Evolutionary conservation across 1,284 basidiomycete genomes (phyloP).

Genomic region (Ganoderma multipileum): DNA sequence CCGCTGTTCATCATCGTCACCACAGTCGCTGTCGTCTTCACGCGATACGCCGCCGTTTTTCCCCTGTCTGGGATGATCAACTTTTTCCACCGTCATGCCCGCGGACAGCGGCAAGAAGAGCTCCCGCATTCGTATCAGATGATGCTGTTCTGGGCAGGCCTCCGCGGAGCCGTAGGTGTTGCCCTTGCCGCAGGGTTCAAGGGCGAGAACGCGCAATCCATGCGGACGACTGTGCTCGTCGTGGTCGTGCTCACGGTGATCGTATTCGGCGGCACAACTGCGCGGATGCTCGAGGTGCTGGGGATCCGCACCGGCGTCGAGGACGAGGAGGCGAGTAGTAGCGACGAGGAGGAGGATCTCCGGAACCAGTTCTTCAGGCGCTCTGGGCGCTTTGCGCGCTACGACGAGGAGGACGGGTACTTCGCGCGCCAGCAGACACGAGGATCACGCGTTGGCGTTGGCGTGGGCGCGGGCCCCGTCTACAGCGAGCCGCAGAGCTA

Average conservation of each 20-base stretch:
- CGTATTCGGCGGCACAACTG: conserved; percentile 95
- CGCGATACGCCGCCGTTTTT: conserved; percentile 96
- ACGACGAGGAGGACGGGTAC: conserved; percentile 58
- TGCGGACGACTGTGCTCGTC: conserved; percentile 94
- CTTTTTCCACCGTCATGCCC: conserved; percentile 82
- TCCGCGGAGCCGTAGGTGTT: conserved; percentile 96
- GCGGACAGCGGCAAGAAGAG: conserved; percentile 87
- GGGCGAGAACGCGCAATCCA: conserved; percentile 88
- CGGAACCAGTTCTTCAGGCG: conserved; percentile 40
- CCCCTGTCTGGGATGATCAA: conserved; percentile 97
- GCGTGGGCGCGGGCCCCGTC: conserved; percentile 43
- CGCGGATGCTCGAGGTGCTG: conserved; percentile 96
- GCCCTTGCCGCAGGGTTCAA: conserved; percentile 96
- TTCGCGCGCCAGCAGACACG: conserved; percentile 45
- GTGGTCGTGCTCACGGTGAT: conserved; percentile 96
- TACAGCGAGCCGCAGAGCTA: conserved; percentile 51
- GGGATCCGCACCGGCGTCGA: conserved; percentile 97
- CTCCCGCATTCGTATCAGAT: conserved; percentile 96
- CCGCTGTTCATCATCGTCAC: conserved; percentile 94
- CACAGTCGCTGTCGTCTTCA: conserved; percentile 90
- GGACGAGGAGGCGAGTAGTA: conserved; percentile 84
- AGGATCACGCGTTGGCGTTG: conserved; percentile 38
- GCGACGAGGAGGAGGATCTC: conserved; percentile 75
- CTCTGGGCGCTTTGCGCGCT: conserved; percentile 43
- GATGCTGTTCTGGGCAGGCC: conserved; percentile 99